A percentile compares a stretch with the other conserved stretches of the same genome.
Evolutionary conservation across 2,329 filamentous ascomycete genomes (phyloP).

Genomic region (Aspergillus proliferans): DNA sequence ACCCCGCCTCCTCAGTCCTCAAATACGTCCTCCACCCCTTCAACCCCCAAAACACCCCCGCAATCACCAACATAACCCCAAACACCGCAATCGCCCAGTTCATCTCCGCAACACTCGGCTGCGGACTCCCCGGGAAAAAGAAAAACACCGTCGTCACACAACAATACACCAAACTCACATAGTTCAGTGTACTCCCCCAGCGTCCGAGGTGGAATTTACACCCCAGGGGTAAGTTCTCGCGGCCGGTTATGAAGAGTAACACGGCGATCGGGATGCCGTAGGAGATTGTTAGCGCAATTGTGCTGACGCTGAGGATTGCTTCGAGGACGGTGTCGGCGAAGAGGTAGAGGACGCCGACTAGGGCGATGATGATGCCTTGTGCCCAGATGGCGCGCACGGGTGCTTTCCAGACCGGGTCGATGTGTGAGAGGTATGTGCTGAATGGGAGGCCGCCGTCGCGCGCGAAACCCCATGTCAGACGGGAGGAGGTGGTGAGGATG

Average conservation of each 20-base stretch:
- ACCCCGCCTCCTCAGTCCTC: conserved; percentile 22
- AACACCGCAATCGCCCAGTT: conserved; percentile 55
- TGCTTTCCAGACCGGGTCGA: conserved; percentile 47
- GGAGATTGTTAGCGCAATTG: conserved; percentile 51
- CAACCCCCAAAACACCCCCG: conserved; percentile 47
- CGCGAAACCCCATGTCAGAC: conserved; percentile 52
- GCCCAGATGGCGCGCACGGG: conserved; percentile 49
- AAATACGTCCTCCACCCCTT: conserved; percentile 40
- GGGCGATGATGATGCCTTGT: conserved; percentile 42
- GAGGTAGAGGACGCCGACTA: conserved; percentile 52
- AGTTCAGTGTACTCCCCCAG: conserved; percentile 39
- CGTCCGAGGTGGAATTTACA: conserved; percentile 40
- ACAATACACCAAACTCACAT: conserved; percentile 49
- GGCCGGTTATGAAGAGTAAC: conserved; percentile 43
- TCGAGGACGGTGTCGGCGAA: conserved; percentile 50
- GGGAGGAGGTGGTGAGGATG: conserved; percentile 47
- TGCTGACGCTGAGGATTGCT: conserved; percentile 52
- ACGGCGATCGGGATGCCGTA: conserved; percentile 47
- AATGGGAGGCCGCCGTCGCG: conserved; percentile 47
- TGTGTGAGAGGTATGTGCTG: conserved; percentile 40
- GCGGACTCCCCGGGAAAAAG: conserved; percentile 46
- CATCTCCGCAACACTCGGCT: conserved; percentile 46
- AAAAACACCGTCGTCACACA: conserved; percentile 50
- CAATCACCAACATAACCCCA: conserved; percentile 49
- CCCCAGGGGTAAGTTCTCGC: conserved; percentile 47